These are phyloP conservation scores for Euryodendron excelsum DNA, from an alignment of 148 eudicot species.

Conservation along the genomic window DNA sequence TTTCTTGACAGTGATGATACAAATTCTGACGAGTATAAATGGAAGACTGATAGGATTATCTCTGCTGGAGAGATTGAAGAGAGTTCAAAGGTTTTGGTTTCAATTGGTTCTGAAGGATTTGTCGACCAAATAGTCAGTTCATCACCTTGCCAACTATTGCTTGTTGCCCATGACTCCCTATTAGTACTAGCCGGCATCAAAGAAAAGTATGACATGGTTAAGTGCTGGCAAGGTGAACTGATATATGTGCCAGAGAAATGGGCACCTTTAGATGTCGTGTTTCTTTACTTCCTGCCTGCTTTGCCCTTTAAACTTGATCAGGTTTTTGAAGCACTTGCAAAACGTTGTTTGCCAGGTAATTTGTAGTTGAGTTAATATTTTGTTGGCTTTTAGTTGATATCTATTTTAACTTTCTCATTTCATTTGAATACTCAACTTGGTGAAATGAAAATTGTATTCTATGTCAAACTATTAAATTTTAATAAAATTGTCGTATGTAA, in stretches of 20 bases:
- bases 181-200: conserved; percentile 66
- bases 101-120: conserved; percentile 75
- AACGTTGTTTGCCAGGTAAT: conserved; percentile 72
- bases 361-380: neutral
- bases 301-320: conserved; percentile 69
- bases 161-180: conserved; percentile 81
- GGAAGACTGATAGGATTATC: conserved; percentile 51
- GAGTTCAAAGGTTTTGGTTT: conserved; percentile 69
- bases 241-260: conserved; percentile 70
- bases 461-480: neutral
- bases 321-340: conserved; percentile 56
- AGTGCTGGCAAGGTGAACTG: conserved; percentile 94
- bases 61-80: conserved; percentile 56
- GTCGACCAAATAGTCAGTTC: conserved; percentile 60
- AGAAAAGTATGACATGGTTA: conserved; percentile 75
- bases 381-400: neutral
- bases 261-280: conserved; percentile 86
- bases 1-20: conserved; percentile 59
- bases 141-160: conserved; percentile 51
- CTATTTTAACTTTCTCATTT: neutral
- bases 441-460: neutral
- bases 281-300: conserved; percentile 76
- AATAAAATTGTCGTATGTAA: neutral
- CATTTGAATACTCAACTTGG: neutral
- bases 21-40: conserved; percentile 38